Evolutionary conservation across 2,329 filamentous ascomycete species (phyloP).

Genomic region (Delphinella strobiligena): DNA sequence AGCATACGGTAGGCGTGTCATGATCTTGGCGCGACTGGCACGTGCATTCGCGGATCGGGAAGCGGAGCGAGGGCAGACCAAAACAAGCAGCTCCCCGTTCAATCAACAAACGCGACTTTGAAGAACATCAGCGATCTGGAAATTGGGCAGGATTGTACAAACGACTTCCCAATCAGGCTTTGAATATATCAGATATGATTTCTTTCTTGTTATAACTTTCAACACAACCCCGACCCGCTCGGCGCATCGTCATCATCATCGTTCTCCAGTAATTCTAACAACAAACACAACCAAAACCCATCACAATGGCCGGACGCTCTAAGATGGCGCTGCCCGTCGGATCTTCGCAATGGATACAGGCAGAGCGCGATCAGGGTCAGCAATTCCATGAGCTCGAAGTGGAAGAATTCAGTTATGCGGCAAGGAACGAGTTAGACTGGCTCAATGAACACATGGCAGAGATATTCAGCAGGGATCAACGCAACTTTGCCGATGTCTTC

Average conservation of each 20-base stretch:
- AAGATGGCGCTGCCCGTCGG: slow-evolving; percentile 17
- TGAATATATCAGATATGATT: neutral
- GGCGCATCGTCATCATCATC: neutral
- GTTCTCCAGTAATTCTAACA: neutral
- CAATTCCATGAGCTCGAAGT: slow-evolving; percentile 69
- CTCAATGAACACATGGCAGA: slow-evolving; percentile 97
- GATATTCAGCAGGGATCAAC: slow-evolving; percentile 70
- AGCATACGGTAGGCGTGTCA: too few relatives aligned
- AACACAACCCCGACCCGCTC: neutral
- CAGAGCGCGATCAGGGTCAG: slow-evolving; percentile 68
- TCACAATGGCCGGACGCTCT: slow-evolving; percentile 9
- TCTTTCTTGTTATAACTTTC: neutral
- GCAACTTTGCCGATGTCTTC: slow-evolving; percentile 88
- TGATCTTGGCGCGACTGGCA: too few relatives aligned
- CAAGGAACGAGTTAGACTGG: slow-evolving; percentile 92
- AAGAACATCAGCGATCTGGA: neutral
- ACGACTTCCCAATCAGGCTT: too few relatives aligned
- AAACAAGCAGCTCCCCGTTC: neutral
- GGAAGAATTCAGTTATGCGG: slow-evolving; percentile 87
- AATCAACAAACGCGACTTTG: neutral
- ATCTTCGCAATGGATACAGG: slow-evolving; percentile 58
- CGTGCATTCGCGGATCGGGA: neutral
- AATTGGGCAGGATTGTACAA: too few relatives aligned
- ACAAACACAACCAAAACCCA: slow-evolving; percentile 15
- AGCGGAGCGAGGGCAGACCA: neutral